Conservation (phyloP, 371 early-diverging fungal species). For the Syncephalastrum monosporum region DNA sequence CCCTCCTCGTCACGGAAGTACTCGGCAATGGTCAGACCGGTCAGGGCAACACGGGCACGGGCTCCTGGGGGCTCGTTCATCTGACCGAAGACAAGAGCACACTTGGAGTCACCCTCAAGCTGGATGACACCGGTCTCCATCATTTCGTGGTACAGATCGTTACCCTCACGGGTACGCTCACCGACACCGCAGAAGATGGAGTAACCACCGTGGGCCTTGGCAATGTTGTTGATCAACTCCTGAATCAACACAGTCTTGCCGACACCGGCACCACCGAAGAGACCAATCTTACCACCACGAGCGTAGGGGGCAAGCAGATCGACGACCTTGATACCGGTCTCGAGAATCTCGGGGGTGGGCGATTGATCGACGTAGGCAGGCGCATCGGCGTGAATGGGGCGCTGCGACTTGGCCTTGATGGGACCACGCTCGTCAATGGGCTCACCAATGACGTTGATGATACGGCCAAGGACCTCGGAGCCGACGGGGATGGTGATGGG, state of each 20-base stretch:
- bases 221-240: conserved; percentile 97
- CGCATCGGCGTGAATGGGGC: conserved; percentile 92
- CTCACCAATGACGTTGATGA: conserved; percentile 99
- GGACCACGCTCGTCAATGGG: conserved; percentile 98
- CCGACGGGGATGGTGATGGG: conserved; percentile 96
- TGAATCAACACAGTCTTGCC: conserved; percentile 98
- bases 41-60: conserved; percentile 98
- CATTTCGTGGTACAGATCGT: conserved; percentile 98
- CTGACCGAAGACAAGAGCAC: conserved; percentile 97
- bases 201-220: conserved; percentile 97
- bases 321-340: conserved; percentile 99
- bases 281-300: conserved; percentile 98
- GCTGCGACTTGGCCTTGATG: conserved; percentile 84
- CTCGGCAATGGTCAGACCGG: conserved; percentile 97
- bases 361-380: conserved; percentile 97
- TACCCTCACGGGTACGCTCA: conserved; percentile 97
- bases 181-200: conserved; percentile 97
- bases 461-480: conserved; percentile 95
- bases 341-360: conserved; percentile 93
- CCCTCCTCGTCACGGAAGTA: conserved; percentile 99
- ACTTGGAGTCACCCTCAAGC: conserved; percentile 91
- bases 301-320: conserved; percentile 98
- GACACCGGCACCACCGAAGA: conserved; percentile 99
- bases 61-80: conserved; percentile 99
- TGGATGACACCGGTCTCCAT: conserved; percentile 91